Base-by-base conservation (phyloP, 495 filamentous ascomycete genomes). In the Podospora pseudopauciseta region DNA sequence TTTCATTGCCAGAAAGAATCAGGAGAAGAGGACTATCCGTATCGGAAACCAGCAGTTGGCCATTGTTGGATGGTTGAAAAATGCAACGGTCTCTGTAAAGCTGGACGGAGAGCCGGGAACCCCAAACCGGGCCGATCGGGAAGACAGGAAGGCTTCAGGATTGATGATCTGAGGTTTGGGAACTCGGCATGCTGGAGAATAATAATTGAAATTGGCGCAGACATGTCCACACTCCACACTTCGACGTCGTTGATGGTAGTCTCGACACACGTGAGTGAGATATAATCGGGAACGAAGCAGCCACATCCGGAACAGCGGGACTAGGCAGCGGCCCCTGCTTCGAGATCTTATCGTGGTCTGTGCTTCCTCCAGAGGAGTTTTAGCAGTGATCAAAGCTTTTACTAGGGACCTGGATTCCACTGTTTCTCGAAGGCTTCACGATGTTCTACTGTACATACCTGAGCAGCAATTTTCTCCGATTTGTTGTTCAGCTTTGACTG, bases 391-490 rank as follows among this genome's bases (percentile, higher is more conserved):
- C 34, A 23, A 23, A 23, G 23, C 23, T 23, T 23, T 23, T 23
- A 23, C 1, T 23, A 23, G 23, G 23, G 23, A 23, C 23, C 23
- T 23, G 23, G 23, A 60, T 54, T 55, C 62, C 23, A 28, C 16
- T 9, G n/a, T 54, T 32, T 59, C 20, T 60, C 60, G 28, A 63
- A 63, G 27, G 61, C 30, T 63, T 34, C 34, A 26, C 3, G 26
- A 15, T 15, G n/a, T 34, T 58, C 9, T 49, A 44, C 27, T 60
- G 62, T 66, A 57, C 60, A 23, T 2, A 23, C 1, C 20, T 1
- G 23, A 2, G 23, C 20, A 65, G 34, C 23, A 66, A 60, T 65
- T 69, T 70, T 71, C 69, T 71, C 72, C 72, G 69, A 71, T 73
- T 71, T 68, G 69, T 54, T 23, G 23, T 69, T 23, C 18, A 23